Base-by-base conservation (phyloP, 2,329 filamentous ascomycete species). In the Didymella arachidicola region DNA sequence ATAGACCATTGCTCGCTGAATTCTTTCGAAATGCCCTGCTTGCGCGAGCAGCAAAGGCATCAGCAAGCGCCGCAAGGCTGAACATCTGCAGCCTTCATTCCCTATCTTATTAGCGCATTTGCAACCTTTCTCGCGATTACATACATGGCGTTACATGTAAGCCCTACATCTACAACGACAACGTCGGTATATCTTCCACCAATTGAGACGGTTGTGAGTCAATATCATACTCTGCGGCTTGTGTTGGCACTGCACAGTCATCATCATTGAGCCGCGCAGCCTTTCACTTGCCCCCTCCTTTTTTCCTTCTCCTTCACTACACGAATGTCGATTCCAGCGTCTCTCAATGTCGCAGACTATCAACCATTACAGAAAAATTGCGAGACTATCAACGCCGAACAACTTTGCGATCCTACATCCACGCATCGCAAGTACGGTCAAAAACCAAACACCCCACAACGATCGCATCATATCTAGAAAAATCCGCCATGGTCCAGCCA, bases 241-340 rank as follows among this genome's bases (percentile, higher is more conserved):
- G 47, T 51, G 47, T 25, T 38, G n/a, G 18, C 41, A 51, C 41
- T 34, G 46, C 26, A 27, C 38, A 27, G 29, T 27, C 38, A 57
- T 34, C 19, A 47, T 30, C 36, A 47, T 26, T 8, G 16, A 27
- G 19, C 8, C 7, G 10, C 53, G 22, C 41, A n/a, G 1, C 38
- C n/a, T 38, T 36, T 43, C 36, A 50, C 32, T 26, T 18, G n/a
- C 25, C 25, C 18, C 32, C 14, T 7, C 25, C 10, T 14, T 16
- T 12, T 4, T n/a, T 53, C 12, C n/a, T 7, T 41, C 3, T 7
- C 7, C 43, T 47, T 30, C 34, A 6, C 34, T 27, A 2, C n/a
- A 32, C 38, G 11, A 32, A 12, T 10, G 11, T 32, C 2, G n/a
- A 6, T 25, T 34, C 22, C 16, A 27, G 10, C 10, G 18, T 14